Evolutionary conservation across 2,329 filamentous ascomycete genomes (phyloP).

Genomic region (Cladosporium colombiae): DNA sequence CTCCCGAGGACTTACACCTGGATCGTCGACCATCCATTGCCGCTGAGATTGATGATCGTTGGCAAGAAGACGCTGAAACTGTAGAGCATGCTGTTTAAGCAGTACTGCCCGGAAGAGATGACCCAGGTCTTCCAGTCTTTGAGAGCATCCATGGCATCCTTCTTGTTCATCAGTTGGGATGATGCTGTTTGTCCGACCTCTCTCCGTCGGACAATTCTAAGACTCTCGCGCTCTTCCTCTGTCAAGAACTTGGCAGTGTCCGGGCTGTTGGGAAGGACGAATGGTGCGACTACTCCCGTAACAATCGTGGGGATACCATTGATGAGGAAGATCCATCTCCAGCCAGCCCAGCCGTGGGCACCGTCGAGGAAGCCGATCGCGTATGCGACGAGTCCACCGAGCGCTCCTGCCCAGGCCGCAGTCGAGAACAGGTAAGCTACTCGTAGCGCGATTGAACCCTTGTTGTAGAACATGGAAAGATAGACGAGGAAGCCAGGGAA

Average conservation of each 20-base stretch:
- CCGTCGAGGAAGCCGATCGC: constrained; percentile 72
- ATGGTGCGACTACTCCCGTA: neutral
- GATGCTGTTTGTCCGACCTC: constrained; percentile 73
- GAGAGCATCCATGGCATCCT: constrained; percentile 67
- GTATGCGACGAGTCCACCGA: constrained; percentile 38
- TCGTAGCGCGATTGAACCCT: constrained; percentile 44
- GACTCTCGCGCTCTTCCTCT: constrained; percentile 60
- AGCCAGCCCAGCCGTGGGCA: constrained; percentile 61
- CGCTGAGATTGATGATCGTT: constrained; percentile 72
- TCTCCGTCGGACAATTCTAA: constrained; percentile 54
- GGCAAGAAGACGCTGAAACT: constrained; percentile 77
- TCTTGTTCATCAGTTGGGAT: constrained; percentile 58
- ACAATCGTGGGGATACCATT: constrained; percentile 17
- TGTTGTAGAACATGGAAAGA: constrained; percentile 50
- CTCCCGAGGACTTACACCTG: constrained; percentile 62
- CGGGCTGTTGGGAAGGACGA: constrained; percentile 62
- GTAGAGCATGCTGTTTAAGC: constrained; percentile 75
- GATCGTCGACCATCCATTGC: constrained; percentile 59
- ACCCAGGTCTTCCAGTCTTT: constrained; percentile 75
- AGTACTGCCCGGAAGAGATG: constrained; percentile 71
- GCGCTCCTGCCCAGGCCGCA: constrained; percentile 50
- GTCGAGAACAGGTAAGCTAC: constrained; percentile 50
- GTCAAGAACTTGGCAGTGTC: constrained; percentile 64
- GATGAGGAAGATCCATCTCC: constrained; percentile 67
- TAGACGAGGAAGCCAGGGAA: constrained; percentile 52